phyloP scores from a whole-genome alignment of 2,329 filamentous ascomycete genomes.

The Colletotrichum spaethianum region DNA sequence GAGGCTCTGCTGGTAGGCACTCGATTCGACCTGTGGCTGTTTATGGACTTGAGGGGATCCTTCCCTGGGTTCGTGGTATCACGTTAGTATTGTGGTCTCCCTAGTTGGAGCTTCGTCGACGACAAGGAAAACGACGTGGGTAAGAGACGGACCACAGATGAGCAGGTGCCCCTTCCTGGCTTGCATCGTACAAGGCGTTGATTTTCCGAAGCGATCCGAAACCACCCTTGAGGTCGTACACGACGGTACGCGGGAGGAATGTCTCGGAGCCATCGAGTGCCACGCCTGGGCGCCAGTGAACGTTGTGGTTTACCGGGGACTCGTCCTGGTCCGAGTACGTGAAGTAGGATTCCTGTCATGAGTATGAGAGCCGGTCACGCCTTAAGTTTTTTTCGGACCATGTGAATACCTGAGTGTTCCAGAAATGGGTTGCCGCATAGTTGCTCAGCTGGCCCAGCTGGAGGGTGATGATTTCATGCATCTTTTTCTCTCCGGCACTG shows the following conservation, averaged over 20 bases:
- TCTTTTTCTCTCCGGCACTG: conserved; percentile 53
- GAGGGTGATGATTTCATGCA: conserved; percentile 96
- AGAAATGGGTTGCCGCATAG: conserved; percentile 95
- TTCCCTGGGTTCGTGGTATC: conserved; percentile 63
- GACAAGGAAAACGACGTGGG: not conserved
- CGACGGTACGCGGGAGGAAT: conserved; percentile 89
- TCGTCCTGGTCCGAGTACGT: conserved; percentile 81
- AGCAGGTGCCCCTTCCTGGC: conserved; percentile 45
- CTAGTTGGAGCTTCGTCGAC: not conserved
- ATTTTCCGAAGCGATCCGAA: conserved; percentile 91
- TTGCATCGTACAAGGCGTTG: conserved; percentile 85
- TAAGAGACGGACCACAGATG: conserved; percentile 51
- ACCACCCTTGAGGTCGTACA: conserved; percentile 95
- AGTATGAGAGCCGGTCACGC: not conserved
- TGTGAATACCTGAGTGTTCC: conserved; percentile 86
- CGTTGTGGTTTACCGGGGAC: conserved; percentile 82
- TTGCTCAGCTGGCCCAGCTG: conserved; percentile 96
- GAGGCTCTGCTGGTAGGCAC: conserved; percentile 84
- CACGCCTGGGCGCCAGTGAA: conserved; percentile 89
- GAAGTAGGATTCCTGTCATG: conserved; percentile 90
- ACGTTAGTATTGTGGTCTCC: conserved; percentile 7
- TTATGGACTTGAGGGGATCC: conserved; percentile 78
- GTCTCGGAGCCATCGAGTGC: conserved; percentile 90
- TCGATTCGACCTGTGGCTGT: conserved; percentile 76
- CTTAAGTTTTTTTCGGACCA: not conserved